Evolutionary conservation across 371 early-diverging fungal species (phyloP), one percentile per base, ranked within the genome.

Genomic region (Lichtheimia hyalospora): DNA sequence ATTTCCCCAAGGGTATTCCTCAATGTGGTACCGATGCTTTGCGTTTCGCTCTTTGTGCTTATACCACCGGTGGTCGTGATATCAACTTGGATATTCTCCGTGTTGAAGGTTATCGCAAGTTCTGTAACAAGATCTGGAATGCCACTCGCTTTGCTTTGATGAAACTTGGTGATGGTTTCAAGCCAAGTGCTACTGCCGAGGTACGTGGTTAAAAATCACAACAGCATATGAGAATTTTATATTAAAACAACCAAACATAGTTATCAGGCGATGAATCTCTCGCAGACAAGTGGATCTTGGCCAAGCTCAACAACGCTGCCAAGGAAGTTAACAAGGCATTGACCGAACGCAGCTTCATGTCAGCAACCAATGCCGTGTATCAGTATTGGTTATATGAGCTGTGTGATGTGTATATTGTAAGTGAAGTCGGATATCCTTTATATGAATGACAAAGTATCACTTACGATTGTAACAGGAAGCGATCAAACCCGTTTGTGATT

Each of bases 51-150:
- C 85, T 99, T 52, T 90, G 96, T 57, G 89, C 94, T 15, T 99
- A 97, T 83, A 91, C 95, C 8, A 88, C 94, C 7, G 87, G 82
- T 58, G 94, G 95, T 41, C 91, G 94, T 62, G 97, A 98, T 71
- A 94, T 99, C 69, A 99, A 99, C 75, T 75, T 99, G 62, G 96
- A 99, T 81, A 94, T 99, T 55, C 62, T 89, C 60, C 94, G 97
- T 71, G 96, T 99, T 18, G 96, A 96, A 64, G 98, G 99, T 48
- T 98, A 99, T 82, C 90, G 99, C 78, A 96, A 96, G 82, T 98
- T 99, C 88, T 98, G 99, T 82, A 99, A 99, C 87, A 99, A 99
- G 87, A 80, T 99, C 42, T 99, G 99, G 98, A 99, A 99, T 77
- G 99, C 96, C 5, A 95, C 95, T 52, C 89, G 91, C 62, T 95